These are phyloP conservation scores for Chaetomium cochliodes DNA, from an alignment of 495 filamentous ascomycete species.

Conservation along the genomic window DNA sequence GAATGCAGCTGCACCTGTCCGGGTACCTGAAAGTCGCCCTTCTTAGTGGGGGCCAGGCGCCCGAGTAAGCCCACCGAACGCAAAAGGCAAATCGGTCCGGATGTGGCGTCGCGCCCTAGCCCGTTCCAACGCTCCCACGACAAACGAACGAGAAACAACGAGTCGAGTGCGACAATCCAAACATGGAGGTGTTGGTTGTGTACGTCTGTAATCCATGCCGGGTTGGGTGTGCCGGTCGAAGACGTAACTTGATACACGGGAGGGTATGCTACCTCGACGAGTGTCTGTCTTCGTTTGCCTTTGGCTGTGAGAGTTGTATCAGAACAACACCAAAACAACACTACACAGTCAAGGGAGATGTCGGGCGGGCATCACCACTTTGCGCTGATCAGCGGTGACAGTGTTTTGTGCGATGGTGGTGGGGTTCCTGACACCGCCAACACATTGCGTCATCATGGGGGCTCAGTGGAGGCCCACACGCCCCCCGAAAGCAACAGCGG, in stretches of 20 bases:
- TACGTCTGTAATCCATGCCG: background rate
- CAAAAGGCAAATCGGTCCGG: constrained; percentile 8
- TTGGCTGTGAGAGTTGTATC: too few relatives aligned
- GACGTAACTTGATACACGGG: too few relatives aligned
- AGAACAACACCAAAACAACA: too few relatives aligned
- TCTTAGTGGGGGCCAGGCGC: background rate
- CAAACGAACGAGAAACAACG: background rate
- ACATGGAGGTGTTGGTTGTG: background rate
- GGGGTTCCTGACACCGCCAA: constrained; percentile 11
- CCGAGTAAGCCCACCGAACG: background rate
- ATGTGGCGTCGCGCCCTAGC: background rate
- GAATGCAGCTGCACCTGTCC: constrained; percentile 22
- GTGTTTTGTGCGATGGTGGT: background rate
- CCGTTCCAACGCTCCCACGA: background rate
- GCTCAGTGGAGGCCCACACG: constrained; percentile 1
- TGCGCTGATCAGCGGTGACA: background rate
- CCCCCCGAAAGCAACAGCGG: constrained; percentile 16
- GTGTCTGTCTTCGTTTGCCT: too few relatives aligned
- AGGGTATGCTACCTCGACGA: too few relatives aligned
- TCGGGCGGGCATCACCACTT: background rate
- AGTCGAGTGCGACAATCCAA: constrained; percentile 6
- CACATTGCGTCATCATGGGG: constrained; percentile 25
- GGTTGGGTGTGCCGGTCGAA: background rate
- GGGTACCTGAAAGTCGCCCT: constrained; percentile 23
- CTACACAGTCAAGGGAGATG: too few relatives aligned